Conservation (phyloP, 257 asterid genomes). For the Solanum lycopersicoides region DNA sequence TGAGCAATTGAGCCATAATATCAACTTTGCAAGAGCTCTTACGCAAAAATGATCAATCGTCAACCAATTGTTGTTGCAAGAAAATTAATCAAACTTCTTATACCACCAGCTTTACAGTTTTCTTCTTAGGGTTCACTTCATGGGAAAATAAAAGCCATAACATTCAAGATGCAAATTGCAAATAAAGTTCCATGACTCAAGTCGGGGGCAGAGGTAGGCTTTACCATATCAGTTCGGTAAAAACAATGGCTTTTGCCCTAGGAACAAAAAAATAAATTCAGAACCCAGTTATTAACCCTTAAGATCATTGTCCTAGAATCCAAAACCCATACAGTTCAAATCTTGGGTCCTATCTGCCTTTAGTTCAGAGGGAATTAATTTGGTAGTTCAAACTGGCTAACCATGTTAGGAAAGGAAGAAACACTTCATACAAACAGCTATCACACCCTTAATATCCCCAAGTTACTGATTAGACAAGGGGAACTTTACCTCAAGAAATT, state of each 20-base stretch:
- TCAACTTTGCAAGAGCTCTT: background rate
- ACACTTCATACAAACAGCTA: background rate
- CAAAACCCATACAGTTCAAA: background rate
- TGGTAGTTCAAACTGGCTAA: background rate
- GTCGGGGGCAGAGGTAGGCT: background rate
- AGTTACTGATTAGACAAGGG: background rate
- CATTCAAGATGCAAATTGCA: background rate
- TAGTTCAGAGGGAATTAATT: background rate
- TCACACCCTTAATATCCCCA: background rate
- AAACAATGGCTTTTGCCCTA: background rate
- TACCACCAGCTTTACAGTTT: background rate
- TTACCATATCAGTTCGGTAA: background rate
- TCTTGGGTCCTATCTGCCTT: background rate
- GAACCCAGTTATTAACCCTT: background rate
- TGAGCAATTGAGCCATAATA: background rate
- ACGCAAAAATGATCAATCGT: background rate
- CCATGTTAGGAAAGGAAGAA: background rate
- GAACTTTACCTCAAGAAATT: slow-evolving; percentile 57
- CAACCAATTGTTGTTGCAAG: background rate
- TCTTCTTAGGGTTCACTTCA: background rate
- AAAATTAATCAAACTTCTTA: background rate
- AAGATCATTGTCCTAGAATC: background rate
- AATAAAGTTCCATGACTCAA: background rate
- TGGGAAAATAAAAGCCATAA: background rate
- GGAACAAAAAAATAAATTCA: background rate